These are phyloP conservation scores for Yarrowia alimentaria DNA, from an alignment of 805 yeast genomes.

Conservation along the genomic window DNA sequence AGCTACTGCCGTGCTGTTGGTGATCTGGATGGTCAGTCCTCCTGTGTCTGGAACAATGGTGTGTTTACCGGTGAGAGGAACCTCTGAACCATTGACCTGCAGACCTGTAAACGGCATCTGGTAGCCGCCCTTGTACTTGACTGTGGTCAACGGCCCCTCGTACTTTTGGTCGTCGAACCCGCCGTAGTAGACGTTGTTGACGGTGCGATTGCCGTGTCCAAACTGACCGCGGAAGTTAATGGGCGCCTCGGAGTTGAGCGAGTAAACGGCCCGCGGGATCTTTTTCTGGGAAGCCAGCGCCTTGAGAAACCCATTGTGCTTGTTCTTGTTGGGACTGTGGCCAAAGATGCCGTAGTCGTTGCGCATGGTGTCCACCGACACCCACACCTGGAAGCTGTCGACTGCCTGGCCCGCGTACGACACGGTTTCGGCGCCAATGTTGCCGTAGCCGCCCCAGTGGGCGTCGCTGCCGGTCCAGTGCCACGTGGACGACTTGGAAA, in stretches of 20 bases:
- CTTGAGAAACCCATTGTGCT: neutral
- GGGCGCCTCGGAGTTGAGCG: conserved; percentile 1
- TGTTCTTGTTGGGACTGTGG: conserved; percentile 4
- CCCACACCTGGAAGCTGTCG: conserved; percentile 1
- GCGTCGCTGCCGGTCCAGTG: neutral
- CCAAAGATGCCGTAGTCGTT: conserved; percentile 16
- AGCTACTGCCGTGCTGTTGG: neutral
- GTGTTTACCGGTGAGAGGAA: neutral
- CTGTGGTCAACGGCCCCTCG: conserved; percentile 11
- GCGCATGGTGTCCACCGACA: conserved; percentile 4
- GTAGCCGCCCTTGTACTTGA: conserved; percentile 8
- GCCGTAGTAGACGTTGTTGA: conserved; percentile 6
- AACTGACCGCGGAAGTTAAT: conserved; percentile 2
- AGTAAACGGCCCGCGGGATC: conserved; percentile 2
- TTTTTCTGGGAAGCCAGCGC: neutral
- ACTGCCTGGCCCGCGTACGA: conserved; percentile 2
- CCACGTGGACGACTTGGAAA: neutral
- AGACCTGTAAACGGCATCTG: conserved; percentile 1
- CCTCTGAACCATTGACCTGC: neutral
- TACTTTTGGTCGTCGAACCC: conserved; percentile 2
- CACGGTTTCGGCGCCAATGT: neutral
- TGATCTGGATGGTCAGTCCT: conserved; percentile 3
- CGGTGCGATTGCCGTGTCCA: neutral
- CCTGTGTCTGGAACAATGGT: conserved; percentile 1
- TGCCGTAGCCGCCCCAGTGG: conserved; percentile 5